phyloP scores from a whole-genome alignment of 306 rosid species.

The Quercus gilva region DNA sequence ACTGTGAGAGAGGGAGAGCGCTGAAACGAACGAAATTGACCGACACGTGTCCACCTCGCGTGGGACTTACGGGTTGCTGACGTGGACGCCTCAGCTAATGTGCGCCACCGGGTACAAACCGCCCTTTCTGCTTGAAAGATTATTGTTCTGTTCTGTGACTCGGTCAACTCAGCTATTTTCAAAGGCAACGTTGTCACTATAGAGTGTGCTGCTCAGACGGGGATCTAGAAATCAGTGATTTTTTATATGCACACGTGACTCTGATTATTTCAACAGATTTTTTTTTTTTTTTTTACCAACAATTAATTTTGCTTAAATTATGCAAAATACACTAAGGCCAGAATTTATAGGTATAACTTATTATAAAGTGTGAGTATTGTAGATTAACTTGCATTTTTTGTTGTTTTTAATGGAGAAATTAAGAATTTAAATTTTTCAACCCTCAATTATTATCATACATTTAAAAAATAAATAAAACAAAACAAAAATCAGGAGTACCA shows the following conservation, averaged over 20 bases:
- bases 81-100: slow-evolving; percentile 10
- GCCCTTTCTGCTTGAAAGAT: neutral
- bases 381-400: no score
- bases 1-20: no score
- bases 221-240: neutral
- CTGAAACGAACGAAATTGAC: slow-evolving; percentile 20
- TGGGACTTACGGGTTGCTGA: slow-evolving; percentile 12
- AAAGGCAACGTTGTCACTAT: neutral
- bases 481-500: no score
- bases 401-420: no score
- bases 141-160: neutral
- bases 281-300: no score
- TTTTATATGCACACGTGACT: neutral
- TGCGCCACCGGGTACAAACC: neutral
- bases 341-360: no score
- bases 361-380: no score
- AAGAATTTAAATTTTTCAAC: no score
- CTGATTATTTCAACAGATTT: neutral
- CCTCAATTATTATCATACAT: no score
- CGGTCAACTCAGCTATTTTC: neutral
- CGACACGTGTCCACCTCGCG: slow-evolving; percentile 46
- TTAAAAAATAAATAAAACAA: no score
- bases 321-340: no score
- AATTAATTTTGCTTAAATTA: no score
- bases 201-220: neutral